Percentiles rank a stretch among this genome's conserved stretches.
phyloP scores from a whole-genome alignment of 1,284 basidiomycete species.

The Mycosarcoma mackinlayi region DNA sequence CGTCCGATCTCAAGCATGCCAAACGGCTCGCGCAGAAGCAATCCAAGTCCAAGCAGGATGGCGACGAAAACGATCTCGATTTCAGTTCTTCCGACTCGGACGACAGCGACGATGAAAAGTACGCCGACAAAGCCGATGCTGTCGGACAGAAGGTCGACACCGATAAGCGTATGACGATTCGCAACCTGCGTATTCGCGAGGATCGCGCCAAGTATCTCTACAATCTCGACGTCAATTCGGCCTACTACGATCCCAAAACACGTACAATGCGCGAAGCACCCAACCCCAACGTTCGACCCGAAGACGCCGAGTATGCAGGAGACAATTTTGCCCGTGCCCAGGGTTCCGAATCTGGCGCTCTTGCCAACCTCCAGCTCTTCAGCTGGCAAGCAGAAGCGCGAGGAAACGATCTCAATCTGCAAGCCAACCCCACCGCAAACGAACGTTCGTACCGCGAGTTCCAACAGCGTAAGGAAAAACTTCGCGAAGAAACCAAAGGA shows the following conservation, averaged over 20 bases:
- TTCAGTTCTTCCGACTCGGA: constrained; percentile 87
- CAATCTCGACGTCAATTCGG: constrained; percentile 92
- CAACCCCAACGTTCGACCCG: constrained; percentile 77
- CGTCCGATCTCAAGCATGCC: constrained; percentile 71
- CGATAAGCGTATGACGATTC: constrained; percentile 96
- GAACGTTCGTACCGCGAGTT: constrained; percentile 91
- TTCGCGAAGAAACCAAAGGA: constrained; percentile 84
- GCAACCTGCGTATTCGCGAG: constrained; percentile 97
- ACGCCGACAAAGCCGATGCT: constrained; percentile 95
- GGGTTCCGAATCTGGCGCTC: constrained; percentile 84
- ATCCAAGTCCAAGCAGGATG: constrained; percentile 52
- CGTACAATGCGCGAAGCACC: constrained; percentile 99
- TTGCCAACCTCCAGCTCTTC: constrained; percentile 92
- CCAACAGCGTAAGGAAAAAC: constrained; percentile 87
- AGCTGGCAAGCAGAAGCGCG: constrained; percentile 95
- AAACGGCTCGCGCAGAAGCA: constrained; percentile 86
- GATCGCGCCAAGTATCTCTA: constrained; percentile 99
- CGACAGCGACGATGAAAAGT: constrained; percentile 71
- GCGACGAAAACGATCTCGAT: constrained; percentile 41
- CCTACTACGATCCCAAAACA: constrained; percentile 99
- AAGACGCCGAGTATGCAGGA: constrained; percentile 91
- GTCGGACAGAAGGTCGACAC: constrained; percentile 98
- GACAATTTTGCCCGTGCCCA: constrained; percentile 93
- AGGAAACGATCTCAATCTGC: constrained; percentile 93
- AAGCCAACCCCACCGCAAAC: constrained; percentile 93